Conservation (phyloP, 768 basidiomycete species). For the Tulasnella sp. region DNA sequence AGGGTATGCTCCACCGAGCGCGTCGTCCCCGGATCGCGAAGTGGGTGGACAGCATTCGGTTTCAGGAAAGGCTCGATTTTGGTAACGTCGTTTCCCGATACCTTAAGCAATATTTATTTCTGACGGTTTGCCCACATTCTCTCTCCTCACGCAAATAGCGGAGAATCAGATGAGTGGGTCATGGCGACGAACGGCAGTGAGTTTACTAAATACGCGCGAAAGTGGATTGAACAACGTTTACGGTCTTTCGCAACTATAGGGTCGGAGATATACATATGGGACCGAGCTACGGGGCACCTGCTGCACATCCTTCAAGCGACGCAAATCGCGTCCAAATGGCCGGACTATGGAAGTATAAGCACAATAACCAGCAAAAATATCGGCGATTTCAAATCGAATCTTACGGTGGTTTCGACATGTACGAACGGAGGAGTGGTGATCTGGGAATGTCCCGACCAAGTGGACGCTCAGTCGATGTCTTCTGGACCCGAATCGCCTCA, state of each 20-base stretch:
- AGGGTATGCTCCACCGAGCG: constrained; percentile 48
- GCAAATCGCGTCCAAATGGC: not conserved
- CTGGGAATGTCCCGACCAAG: not conserved
- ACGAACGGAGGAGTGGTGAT: not conserved
- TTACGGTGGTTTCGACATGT: not conserved
- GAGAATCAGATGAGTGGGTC: constrained; percentile 70
- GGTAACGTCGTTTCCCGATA: constrained; percentile 46
- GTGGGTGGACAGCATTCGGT: constrained; percentile 75
- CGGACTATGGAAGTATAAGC: not conserved
- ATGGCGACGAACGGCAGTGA: constrained; percentile 65
- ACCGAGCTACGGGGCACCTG: constrained; percentile 64
- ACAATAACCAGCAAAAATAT: not conserved
- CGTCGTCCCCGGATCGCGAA: constrained; percentile 61
- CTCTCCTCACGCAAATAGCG: constrained; percentile 34
- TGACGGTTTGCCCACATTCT: not conserved
- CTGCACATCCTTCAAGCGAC: constrained; percentile 46
- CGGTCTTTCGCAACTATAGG: constrained; percentile 35
- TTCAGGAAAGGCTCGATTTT: constrained; percentile 38
- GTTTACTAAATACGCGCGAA: not conserved
- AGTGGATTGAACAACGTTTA: not conserved
- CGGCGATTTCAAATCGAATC: not conserved
- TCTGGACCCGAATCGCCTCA: too few relatives aligned
- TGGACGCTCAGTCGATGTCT: not conserved
- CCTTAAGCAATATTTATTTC: not conserved
- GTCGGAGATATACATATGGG: constrained; percentile 83